Evolutionary conservation across 1,284 basidiomycete species (phyloP).

Genomic region (Ustilago sp.): DNA sequence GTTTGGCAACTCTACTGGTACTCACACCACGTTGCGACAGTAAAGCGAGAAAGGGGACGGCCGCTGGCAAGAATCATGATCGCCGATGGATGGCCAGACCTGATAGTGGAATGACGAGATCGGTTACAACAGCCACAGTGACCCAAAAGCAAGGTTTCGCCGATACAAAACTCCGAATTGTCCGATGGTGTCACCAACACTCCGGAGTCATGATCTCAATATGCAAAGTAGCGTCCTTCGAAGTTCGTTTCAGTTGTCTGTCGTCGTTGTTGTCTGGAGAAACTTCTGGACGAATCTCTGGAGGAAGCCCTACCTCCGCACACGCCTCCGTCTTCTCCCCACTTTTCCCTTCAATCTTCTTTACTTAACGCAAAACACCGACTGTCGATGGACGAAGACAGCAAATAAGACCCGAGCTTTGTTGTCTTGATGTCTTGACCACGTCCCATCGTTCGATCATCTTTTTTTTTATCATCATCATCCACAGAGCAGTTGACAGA

Average conservation of each 20-base stretch:
- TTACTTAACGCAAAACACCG: background rate
- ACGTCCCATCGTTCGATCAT: background rate
- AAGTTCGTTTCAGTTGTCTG: background rate
- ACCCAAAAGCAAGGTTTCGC: constrained; percentile 8
- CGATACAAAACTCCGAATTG: constrained; percentile 24
- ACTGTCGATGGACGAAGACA: background rate
- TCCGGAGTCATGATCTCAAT: background rate
- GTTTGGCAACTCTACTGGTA: no score
- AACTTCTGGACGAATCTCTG: constrained; percentile 4
- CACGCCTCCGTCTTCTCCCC: background rate
- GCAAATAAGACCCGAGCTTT: background rate
- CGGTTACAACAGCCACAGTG: background rate
- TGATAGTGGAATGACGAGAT: background rate
- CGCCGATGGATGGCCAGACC: background rate
- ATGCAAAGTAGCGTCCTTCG: constrained; percentile 3
- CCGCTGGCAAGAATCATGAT: background rate
- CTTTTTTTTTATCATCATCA: background rate
- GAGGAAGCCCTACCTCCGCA: background rate
- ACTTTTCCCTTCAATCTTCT: background rate
- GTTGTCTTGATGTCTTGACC: background rate
- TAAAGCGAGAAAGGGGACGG: background rate
- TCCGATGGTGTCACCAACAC: constrained; percentile 25
- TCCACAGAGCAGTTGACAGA: background rate
- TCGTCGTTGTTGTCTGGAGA: background rate
- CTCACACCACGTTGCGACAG: no score